Base-by-base conservation (phyloP, 176 grass and related monocot species). In the Juncus effusus region DNA sequence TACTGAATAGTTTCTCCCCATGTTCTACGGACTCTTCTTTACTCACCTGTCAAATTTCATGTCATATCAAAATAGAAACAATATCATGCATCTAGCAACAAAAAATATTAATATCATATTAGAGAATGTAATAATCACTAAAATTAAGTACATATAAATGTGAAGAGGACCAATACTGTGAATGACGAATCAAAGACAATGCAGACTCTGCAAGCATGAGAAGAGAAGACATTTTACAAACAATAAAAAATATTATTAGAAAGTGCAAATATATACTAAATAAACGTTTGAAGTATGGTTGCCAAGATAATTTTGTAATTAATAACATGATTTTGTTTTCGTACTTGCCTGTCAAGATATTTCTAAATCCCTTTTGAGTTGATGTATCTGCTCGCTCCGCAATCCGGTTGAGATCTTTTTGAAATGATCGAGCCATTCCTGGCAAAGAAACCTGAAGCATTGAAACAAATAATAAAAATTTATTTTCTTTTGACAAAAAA, bases 341-440 rank as follows among this genome's bases (percentile, higher is more conserved):
- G 10, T 51, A 55, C 40, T 37, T 70, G 56, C 67, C 67, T 70
- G 53, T 54, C 5, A 70, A 15, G 13, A 70, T 16, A 42, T 58
- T 56, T 36, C 56, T 70, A 54, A 56, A 70, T 55, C 67, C 67
- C 53, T 70, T 54, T 42, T 41, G 7, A 10, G 67, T 70, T 0
- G 67, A 42, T 10, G 67, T 70, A 70, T 70, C 51, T 58, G 67
- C 67, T 35, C 41, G 36, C 15, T 38, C 37, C 6, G 67, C 67
- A 35, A 70, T 70, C 3, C 11, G 3, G 41, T 70, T 70, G 15
- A 70, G 53, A 70, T 70, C 67, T 37, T 39, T 36, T 56, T 44
- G 67, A 58, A 70, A 39, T 39, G 36, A 55, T n/a, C 19, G 13
- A 38, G 10, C 50, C 16, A 35, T 16, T 56, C 67, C 67, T 38